A percentile compares a stretch with the other conserved stretches of the same genome.
These are phyloP conservation scores for Asterophora parasitica DNA, from an alignment of 768 basidiomycete genomes.

Conservation along the genomic window DNA sequence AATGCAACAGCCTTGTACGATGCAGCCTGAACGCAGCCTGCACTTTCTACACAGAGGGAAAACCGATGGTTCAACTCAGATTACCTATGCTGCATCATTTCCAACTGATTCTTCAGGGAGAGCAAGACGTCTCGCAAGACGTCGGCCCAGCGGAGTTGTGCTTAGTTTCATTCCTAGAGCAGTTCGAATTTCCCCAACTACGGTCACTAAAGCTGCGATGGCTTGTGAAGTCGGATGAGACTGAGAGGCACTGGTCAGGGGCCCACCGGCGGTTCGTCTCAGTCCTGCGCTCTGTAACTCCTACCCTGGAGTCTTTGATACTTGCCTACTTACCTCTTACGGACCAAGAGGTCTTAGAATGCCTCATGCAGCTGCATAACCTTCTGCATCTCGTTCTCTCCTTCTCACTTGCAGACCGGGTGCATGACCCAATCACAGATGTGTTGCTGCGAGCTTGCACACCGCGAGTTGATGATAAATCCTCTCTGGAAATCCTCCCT, in stretches of 20 bases:
- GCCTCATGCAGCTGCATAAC: slow-evolving; percentile 25
- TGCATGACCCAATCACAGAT: slow-evolving; percentile 34
- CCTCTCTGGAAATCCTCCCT: slow-evolving; percentile 18
- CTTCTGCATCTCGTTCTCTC: slow-evolving; percentile 29
- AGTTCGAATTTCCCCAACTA: slow-evolving; percentile 26
- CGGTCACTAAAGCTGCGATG: slow-evolving; percentile 30
- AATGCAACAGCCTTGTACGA: slow-evolving; percentile 24
- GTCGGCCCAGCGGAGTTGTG: slow-evolving; percentile 17
- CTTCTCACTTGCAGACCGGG: slow-evolving; percentile 28
- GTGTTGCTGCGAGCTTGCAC: slow-evolving; percentile 23
- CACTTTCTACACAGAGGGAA: slow-evolving; percentile 13
- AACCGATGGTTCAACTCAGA: slow-evolving; percentile 19
- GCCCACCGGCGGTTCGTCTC: slow-evolving; percentile 24
- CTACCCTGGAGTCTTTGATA: slow-evolving; percentile 26
- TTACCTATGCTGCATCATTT: slow-evolving; percentile 25
- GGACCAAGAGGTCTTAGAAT: slow-evolving; percentile 27
- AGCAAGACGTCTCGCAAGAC: neutral
- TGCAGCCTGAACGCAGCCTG: slow-evolving; percentile 33
- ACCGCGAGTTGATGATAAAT: neutral
- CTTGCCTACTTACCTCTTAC: slow-evolving; percentile 36
- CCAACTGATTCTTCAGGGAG: slow-evolving; percentile 28
- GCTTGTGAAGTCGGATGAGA: slow-evolving; percentile 20
- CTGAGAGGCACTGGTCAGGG: slow-evolving; percentile 5
- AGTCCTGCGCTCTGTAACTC: slow-evolving; percentile 22
- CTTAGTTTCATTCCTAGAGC: slow-evolving; percentile 28